Evolutionary conservation across 805 yeast species (phyloP).

Genomic region (Saccharomycopsis olivae): DNA sequence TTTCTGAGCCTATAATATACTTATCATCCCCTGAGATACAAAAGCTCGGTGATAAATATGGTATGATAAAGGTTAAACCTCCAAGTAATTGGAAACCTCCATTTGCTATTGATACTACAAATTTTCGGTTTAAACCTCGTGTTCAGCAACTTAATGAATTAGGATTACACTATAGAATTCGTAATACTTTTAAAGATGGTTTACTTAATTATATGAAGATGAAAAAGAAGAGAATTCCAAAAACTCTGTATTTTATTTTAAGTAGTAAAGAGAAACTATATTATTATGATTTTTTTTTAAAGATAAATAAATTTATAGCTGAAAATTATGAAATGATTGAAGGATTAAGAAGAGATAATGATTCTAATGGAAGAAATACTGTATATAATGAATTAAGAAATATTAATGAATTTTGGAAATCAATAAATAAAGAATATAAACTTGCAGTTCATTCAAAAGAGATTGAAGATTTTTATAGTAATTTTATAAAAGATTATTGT

Average conservation of each 20-base stretch:
- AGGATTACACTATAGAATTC: conserved; percentile 49
- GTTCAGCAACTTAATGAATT: conserved; percentile 58
- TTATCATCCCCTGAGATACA: conserved; percentile 39
- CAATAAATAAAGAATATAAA: conserved; percentile 9
- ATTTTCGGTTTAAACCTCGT: conserved; percentile 58
- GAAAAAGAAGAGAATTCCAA: conserved; percentile 24
- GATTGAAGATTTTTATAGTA: conserved; percentile 21
- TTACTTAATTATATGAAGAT: conserved; percentile 45
- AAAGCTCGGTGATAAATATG: conserved; percentile 43
- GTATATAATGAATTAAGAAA: conserved; percentile 13
- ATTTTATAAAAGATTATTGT: conserved; percentile 25
- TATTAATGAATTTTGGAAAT: conserved; percentile 23
- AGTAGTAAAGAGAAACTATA: conserved; percentile 19
- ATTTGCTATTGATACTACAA: conserved; percentile 38
- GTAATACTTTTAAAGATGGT: conserved; percentile 52
- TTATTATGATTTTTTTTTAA: conserved; percentile 31
- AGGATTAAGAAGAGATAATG: conserved; percentile 11
- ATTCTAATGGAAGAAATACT: conserved; percentile 14
- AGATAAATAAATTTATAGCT: conserved; percentile 20
- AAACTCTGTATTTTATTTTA: conserved; percentile 14
- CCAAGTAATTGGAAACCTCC: conserved; percentile 43
- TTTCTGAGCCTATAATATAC: conserved; percentile 55
- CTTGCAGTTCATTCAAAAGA: conserved; percentile 7
- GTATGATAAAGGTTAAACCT: conserved; percentile 68
- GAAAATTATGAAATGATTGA: conserved; percentile 1